phyloP scores from a whole-genome alignment of 169 alveolate genomes.

The Cystoisospora suis region DNA sequence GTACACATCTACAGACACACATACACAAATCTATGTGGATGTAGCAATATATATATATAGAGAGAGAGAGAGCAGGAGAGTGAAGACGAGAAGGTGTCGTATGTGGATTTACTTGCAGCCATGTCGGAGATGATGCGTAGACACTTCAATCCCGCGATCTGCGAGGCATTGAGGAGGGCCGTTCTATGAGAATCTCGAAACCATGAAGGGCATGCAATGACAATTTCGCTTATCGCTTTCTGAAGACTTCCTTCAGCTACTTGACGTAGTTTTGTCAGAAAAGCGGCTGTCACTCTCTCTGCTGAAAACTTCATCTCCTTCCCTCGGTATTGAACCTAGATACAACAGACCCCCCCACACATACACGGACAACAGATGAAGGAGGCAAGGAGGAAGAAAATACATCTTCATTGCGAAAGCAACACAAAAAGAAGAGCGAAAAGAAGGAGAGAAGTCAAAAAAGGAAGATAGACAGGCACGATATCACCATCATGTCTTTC shows the following conservation, averaged over 20 bases:
- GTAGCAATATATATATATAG: neutral
- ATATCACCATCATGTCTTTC: neutral
- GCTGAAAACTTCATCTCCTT: constrained; percentile 80
- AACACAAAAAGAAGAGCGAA: neutral
- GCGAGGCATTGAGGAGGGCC: constrained; percentile 92
- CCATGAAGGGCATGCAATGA: constrained; percentile 80
- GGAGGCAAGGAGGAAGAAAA: neutral
- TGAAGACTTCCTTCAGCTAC: constrained; percentile 86
- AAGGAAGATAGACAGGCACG: neutral
- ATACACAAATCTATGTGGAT: neutral
- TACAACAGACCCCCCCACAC: neutral
- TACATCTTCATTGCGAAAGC: neutral
- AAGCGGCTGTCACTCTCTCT: constrained; percentile 87
- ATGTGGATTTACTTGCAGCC: constrained; percentile 90
- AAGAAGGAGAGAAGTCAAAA: neutral
- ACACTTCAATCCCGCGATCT: constrained; percentile 92
- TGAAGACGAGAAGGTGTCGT: neutral
- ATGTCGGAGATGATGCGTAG: constrained; percentile 93
- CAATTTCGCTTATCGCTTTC: constrained; percentile 79
- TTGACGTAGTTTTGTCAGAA: constrained; percentile 79
- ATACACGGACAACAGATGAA: neutral
- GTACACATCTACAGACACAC: neutral
- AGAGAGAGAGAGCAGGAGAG: neutral
- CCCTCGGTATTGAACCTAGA: constrained; percentile 81
- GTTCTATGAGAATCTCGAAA: constrained; percentile 90